A percentile compares a stretch with the other conserved stretches of the same genome.
Conservation (phyloP, 805 yeast genomes). For the Pichia californica region DNA sequence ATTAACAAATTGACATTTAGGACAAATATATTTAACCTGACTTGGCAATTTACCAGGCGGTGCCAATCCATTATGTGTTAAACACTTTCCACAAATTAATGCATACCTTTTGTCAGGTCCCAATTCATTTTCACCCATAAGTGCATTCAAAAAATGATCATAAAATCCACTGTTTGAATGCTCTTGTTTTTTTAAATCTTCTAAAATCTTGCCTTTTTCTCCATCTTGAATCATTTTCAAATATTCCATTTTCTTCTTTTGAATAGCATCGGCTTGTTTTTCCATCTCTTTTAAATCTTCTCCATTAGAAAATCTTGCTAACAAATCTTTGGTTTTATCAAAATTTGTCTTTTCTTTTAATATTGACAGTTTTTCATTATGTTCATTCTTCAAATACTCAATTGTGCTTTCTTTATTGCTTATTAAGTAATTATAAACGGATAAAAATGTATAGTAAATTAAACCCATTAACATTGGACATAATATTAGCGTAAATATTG, state of each 20-base stretch:
- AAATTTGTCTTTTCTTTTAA: conserved; percentile 55
- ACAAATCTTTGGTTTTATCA: conserved; percentile 65
- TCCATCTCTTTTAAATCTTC: conserved; percentile 37
- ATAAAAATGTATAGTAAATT: conserved; percentile 12
- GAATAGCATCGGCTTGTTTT: conserved; percentile 37
- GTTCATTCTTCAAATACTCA: conserved; percentile 27
- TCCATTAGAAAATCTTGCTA: conserved; percentile 55
- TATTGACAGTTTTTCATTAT: conserved; percentile 31
- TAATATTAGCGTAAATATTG: conserved; percentile 1
- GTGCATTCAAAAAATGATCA: conserved; percentile 35
- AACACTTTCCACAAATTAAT: conserved; percentile 61
- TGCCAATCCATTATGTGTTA: conserved; percentile 72
- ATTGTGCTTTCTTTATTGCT: conserved; percentile 17
- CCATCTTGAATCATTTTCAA: conserved; percentile 30
- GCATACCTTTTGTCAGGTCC: conserved; percentile 60
- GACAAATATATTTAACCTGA: conserved; percentile 53
- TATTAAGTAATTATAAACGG: conserved; percentile 19
- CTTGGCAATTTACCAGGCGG: conserved; percentile 57
- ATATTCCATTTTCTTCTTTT: conserved; percentile 33
- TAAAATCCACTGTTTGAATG: conserved; percentile 12
- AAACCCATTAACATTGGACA: conserved; percentile 15
- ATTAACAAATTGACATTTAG: conserved; percentile 47
- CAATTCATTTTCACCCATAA: conserved; percentile 60
- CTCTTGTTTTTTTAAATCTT: conserved; percentile 11
- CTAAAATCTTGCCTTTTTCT: conserved; percentile 14